Percentiles rank a stretch among this genome's conserved stretches.
These are phyloP conservation scores for Henckelia pumila DNA, from an alignment of 257 asterid genomes.

Conservation along the genomic window DNA sequence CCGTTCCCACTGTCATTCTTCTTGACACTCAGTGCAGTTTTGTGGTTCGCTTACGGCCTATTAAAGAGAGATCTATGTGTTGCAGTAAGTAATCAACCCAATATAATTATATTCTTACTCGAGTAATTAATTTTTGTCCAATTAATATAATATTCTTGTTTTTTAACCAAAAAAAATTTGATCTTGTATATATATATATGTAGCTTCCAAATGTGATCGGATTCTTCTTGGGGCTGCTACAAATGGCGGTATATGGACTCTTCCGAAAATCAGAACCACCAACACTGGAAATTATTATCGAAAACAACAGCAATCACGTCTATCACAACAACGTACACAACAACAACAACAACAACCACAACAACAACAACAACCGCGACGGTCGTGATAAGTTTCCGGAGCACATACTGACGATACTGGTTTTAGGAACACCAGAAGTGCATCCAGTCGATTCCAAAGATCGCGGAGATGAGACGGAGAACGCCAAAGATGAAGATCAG, in stretches of 20 bases:
- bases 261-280: slow-evolving; percentile 48
- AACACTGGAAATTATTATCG: neutral
- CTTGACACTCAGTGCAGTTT: slow-evolving; percentile 73
- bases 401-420: slow-evolving; percentile 35
- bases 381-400: slow-evolving; percentile 33
- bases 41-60: slow-evolving; percentile 80
- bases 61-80: slow-evolving; percentile 45
- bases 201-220: slow-evolving; percentile 78
- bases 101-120: no score
- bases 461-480: neutral
- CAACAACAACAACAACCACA: neutral
- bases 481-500: slow-evolving; percentile 1
- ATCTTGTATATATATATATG: slow-evolving; percentile 3
- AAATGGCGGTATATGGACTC: slow-evolving; percentile 57
- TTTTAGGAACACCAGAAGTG: slow-evolving; percentile 40
- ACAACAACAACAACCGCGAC: neutral
- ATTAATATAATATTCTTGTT: neutral
- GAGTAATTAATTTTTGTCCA: neutral
- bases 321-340: no score
- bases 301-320: neutral
- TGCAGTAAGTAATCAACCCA: slow-evolving; percentile 37
- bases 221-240: slow-evolving; percentile 61
- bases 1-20: slow-evolving; percentile 67
- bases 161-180: neutral
- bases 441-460: slow-evolving; percentile 30